Evolutionary conservation across 441 rosid species (phyloP).

Genomic region (Populus hybrid): DNA sequence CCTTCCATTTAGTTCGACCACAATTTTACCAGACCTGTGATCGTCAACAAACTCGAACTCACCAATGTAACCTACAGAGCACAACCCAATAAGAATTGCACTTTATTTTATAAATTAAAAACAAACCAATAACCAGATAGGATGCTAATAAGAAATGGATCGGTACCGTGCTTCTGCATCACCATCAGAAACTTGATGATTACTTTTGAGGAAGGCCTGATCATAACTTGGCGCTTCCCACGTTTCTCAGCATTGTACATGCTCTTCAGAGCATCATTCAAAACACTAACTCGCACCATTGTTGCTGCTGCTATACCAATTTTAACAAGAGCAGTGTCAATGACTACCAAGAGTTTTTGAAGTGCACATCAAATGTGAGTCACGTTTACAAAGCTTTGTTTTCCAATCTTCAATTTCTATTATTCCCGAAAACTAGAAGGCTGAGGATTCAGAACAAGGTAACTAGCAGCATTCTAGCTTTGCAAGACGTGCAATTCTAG

Average conservation of each 20-base stretch:
- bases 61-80: constrained; percentile 50
- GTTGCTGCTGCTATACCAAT: constrained; percentile 4
- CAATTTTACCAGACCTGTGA: constrained; percentile 65
- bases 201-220: constrained; percentile 35
- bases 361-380: background rate
- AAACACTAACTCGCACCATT: too few species aligned
- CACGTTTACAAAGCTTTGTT: background rate
- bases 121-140: too few species aligned
- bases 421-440: too few species aligned
- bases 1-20: constrained; percentile 58
- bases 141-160: background rate
- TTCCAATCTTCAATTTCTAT: background rate
- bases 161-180: constrained; percentile 67
- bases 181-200: constrained; percentile 59
- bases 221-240: too few species aligned
- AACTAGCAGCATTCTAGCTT: background rate
- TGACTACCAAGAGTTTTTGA: background rate
- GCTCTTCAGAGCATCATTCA: too few species aligned
- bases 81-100: background rate
- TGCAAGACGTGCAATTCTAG: background rate
- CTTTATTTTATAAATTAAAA: background rate
- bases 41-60: constrained; percentile 73
- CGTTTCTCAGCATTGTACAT: too few species aligned
- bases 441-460: too few species aligned
- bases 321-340: background rate